phyloP scores from a whole-genome alignment of 768 basidiomycete species.

The Kwoniella shandongensis region DNA sequence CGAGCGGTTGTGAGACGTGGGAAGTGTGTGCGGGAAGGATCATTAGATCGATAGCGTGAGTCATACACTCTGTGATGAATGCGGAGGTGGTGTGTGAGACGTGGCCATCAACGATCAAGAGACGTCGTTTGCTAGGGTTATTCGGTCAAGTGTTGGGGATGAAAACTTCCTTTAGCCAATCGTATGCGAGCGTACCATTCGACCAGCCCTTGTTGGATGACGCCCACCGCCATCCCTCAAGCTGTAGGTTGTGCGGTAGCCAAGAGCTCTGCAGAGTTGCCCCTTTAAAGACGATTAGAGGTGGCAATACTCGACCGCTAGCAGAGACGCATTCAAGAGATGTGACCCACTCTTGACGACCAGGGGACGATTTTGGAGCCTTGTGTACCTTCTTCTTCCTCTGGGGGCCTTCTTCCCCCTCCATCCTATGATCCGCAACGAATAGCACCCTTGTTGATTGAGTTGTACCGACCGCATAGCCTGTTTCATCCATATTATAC shows the following conservation, averaged over 20 bases:
- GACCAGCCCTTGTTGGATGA: constrained; percentile 1
- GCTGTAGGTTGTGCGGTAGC: background rate
- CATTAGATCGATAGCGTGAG: too few relatives aligned
- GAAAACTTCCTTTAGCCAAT: too few relatives aligned
- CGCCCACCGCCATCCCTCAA: background rate
- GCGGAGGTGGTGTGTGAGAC: too few relatives aligned
- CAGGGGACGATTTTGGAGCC: background rate
- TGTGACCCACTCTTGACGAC: constrained; percentile 1
- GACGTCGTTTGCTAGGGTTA: too few relatives aligned
- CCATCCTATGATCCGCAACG: background rate
- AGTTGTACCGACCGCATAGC: background rate
- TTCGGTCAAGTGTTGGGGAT: too few relatives aligned
- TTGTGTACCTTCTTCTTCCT: background rate
- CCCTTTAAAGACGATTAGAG: constrained; percentile 1
- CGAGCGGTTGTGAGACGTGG: too few relatives aligned
- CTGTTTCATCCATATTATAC: constrained; percentile 7
- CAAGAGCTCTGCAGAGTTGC: background rate
- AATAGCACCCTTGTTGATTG: background rate
- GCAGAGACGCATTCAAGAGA: constrained; percentile 1
- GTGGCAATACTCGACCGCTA: background rate
- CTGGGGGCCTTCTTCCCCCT: background rate
- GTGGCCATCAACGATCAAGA: too few relatives aligned
- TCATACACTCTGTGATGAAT: too few relatives aligned
- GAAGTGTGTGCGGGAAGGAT: too few relatives aligned
- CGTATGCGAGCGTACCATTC: background rate